Evolutionary conservation across 371 early-diverging fungal genomes (phyloP), one percentile per base, ranked within the genome.

Genomic region (Polyrhizophydium stewartii): DNA sequence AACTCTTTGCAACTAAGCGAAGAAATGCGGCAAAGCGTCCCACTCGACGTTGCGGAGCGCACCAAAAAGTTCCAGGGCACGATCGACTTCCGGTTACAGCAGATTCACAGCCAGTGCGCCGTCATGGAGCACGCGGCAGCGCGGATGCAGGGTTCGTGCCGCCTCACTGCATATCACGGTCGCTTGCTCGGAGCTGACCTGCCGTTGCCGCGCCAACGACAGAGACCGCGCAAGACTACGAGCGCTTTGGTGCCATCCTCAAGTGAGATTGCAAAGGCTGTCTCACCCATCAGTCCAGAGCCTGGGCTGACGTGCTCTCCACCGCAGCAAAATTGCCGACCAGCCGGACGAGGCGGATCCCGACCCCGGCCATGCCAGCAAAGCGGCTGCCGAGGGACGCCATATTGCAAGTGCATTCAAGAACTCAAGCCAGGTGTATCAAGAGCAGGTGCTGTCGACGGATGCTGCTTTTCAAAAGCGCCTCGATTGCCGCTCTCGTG

Each of bases 91-190:
- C 70, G 76, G 13, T 75, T 87, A 21, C 77, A 81, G 16, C 85
- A 87, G 61, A 87, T 85, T 61, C 69, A 79, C 22, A 82, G 84
- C 50, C 70, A 87, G 56, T 87, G 85, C 37, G 72, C 74, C 56
- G 70, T 87, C 33, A 84, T 87, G 85, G 88, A 89, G 49, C 73
- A n/a, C n/a, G n/a, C n/a, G n/a, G n/a, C n/a, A n/a, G n/a, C n/a
- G n/a, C n/a, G n/a, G n/a, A n/a, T n/a, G n/a, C n/a, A n/a, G n/a
- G n/a, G n/a, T n/a, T n/a, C n/a, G n/a, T n/a, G n/a, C n/a, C n/a
- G n/a, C n/a, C n/a, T n/a, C n/a, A n/a, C n/a, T n/a, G n/a, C n/a
- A n/a, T n/a, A n/a, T n/a, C n/a, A n/a, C n/a, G n/a, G n/a, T n/a
- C n/a, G n/a, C n/a, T n/a, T n/a, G n/a, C n/a, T n/a, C n/a, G n/a